Conservation (phyloP, 116 monocot genomes). For the Zostera marina region DNA sequence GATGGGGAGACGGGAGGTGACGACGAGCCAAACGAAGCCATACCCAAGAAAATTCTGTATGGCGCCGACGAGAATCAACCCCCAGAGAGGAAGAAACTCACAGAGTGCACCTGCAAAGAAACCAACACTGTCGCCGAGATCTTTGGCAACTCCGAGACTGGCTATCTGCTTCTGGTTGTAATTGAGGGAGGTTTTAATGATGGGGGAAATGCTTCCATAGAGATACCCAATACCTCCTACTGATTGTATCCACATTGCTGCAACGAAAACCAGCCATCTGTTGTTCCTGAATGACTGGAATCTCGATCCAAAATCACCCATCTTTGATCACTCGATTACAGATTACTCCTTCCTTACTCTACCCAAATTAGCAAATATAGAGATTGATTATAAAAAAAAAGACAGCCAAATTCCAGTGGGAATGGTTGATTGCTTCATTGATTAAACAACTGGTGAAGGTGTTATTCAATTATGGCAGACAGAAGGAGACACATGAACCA, state of each 20-base stretch:
- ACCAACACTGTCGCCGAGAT: constrained; percentile 79
- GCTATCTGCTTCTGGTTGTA: constrained; percentile 84
- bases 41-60: constrained; percentile 82
- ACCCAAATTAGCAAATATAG: too few relatives aligned
- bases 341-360: background rate
- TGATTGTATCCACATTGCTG: constrained; percentile 83
- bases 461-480: too few relatives aligned
- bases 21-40: constrained; percentile 78
- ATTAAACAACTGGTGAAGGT: background rate
- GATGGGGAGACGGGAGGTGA: constrained; percentile 21
- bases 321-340: constrained; percentile 2
- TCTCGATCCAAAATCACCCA: constrained; percentile 9
- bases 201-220: constrained; percentile 78
- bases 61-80: constrained; percentile 52
- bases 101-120: constrained; percentile 61
- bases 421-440: too few relatives aligned
- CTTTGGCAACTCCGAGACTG: constrained; percentile 72
- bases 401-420: too few relatives aligned
- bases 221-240: constrained; percentile 70
- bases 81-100: constrained; percentile 72
- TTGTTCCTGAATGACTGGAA: constrained; percentile 36
- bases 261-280: constrained; percentile 90
- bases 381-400: too few relatives aligned
- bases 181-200: constrained; percentile 46
- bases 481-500: too few relatives aligned